A percentile compares a stretch with the other conserved stretches of the same genome.
These are phyloP conservation scores for Ascochyta pisi DNA, from an alignment of 2,329 filamentous ascomycete species.

Conservation along the genomic window DNA sequence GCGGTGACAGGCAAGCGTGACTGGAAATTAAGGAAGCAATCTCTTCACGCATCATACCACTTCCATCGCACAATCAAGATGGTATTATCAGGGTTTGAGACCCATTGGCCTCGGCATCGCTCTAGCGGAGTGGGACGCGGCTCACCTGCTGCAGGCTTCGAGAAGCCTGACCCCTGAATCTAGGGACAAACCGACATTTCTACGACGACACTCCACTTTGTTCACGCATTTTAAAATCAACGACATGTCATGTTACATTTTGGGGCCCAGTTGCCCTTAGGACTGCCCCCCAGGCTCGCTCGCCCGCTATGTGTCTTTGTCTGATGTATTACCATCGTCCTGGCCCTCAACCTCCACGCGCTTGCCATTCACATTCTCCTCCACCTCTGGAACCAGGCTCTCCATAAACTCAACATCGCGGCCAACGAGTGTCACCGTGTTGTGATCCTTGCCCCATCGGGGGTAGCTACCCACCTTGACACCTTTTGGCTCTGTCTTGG, in stretches of 20 bases:
- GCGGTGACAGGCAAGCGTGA: slow-evolving; percentile 2
- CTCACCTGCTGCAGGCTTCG: slow-evolving; percentile 37
- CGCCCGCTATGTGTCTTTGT: slow-evolving; percentile 45
- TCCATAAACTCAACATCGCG: slow-evolving; percentile 80
- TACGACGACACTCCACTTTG: slow-evolving; percentile 5
- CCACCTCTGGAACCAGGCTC: slow-evolving; percentile 77
- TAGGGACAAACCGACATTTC: not conserved
- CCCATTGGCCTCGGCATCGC: slow-evolving; percentile 14
- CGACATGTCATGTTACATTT: slow-evolving; percentile 22
- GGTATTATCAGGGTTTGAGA: slow-evolving; percentile 12
- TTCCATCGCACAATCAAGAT: slow-evolving; percentile 17
- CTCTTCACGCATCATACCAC: slow-evolving; percentile 18
- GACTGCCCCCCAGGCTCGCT: slow-evolving; percentile 28
- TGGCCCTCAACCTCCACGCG: slow-evolving; percentile 73
- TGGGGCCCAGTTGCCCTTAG: slow-evolving; percentile 17
- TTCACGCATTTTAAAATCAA: slow-evolving; percentile 29
- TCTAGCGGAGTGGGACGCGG: slow-evolving; percentile 12
- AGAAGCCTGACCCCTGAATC: slow-evolving; percentile 32
- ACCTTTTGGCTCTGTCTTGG: slow-evolving; percentile 73
- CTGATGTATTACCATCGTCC: slow-evolving; percentile 52
- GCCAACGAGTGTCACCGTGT: slow-evolving; percentile 87
- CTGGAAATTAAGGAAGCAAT: slow-evolving; percentile 20
- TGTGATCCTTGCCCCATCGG: slow-evolving; percentile 83
- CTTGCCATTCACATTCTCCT: slow-evolving; percentile 75
- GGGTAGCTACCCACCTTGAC: slow-evolving; percentile 97